These are phyloP conservation scores for Trametes cubensis DNA, from an alignment of 768 basidiomycete genomes.

Conservation along the genomic window DNA sequence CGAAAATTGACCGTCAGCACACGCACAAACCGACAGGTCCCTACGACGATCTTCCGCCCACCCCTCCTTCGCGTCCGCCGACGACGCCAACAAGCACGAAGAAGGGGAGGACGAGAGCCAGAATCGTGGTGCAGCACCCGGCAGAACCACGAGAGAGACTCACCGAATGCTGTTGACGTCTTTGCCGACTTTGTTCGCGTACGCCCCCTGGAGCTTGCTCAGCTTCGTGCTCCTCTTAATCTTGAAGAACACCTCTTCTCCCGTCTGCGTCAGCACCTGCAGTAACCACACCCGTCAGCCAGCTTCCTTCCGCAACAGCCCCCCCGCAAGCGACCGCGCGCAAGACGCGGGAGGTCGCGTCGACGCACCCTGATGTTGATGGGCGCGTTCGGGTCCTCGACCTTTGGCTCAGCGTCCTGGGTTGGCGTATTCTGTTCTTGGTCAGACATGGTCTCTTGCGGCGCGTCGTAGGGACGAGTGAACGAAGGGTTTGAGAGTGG, in stretches of 20 bases:
- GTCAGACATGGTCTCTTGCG: slow-evolving; percentile 53
- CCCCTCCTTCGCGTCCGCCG: background rate
- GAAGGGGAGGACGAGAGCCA: background rate
- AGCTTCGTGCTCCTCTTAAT: slow-evolving; percentile 93
- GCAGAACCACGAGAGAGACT: slow-evolving; percentile 32
- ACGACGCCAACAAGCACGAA: too few relatives aligned
- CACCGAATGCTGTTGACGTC: slow-evolving; percentile 87
- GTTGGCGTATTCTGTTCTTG: slow-evolving; percentile 40
- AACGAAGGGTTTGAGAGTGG: slow-evolving; percentile 6
- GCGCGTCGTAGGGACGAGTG: slow-evolving; percentile 2
- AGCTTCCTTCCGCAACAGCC: too few relatives aligned
- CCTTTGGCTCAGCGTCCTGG: slow-evolving; percentile 50
- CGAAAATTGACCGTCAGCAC: background rate
- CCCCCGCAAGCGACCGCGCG: background rate
- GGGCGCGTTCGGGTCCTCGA: slow-evolving; percentile 60
- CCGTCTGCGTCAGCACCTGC: slow-evolving; percentile 73
- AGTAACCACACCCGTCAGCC: background rate
- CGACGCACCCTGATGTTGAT: slow-evolving; percentile 77
- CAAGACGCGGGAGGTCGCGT: background rate
- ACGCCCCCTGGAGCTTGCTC: slow-evolving; percentile 90
- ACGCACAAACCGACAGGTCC: background rate
- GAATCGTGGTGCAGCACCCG: background rate
- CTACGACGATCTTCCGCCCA: background rate
- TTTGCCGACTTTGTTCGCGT: slow-evolving; percentile 91
- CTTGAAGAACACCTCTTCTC: slow-evolving; percentile 96